A percentile compares a stretch with the other conserved stretches of the same genome.
phyloP scores from a whole-genome alignment of 129 eudicot species.

The Calendula officinalis region DNA sequence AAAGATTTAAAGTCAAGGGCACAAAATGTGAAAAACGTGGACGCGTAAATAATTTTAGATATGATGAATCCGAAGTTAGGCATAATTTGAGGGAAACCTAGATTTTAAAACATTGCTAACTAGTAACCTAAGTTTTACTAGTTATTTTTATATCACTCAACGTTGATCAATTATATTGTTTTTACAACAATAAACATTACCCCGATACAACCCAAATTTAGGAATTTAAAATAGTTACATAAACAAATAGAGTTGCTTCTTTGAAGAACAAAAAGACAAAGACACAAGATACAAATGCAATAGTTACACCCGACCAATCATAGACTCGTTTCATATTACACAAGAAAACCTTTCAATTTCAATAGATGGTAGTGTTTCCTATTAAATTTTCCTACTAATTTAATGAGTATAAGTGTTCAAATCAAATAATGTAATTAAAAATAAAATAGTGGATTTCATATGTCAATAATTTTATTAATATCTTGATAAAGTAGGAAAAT shows the following conservation, averaged over 20 bases:
- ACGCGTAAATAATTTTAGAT: slow-evolving; percentile 11
- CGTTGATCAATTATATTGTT: too few species aligned
- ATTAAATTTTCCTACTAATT: too few species aligned
- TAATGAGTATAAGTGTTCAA: too few species aligned
- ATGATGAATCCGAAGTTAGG: slow-evolving; percentile 1
- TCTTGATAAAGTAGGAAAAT: too few species aligned
- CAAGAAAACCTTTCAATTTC: background rate
- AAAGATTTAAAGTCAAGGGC: slow-evolving; percentile 17
- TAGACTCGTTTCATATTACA: background rate
- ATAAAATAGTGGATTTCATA: too few species aligned
- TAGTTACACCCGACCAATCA: background rate
- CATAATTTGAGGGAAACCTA: slow-evolving; percentile 10
- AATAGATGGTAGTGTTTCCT: too few species aligned
- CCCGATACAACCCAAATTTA: too few species aligned
- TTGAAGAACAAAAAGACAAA: background rate
- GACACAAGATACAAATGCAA: background rate
- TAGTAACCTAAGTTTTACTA: too few species aligned
- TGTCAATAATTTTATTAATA: too few species aligned
- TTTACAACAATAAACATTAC: background rate
- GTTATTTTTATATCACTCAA: too few species aligned
- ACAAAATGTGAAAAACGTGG: background rate
- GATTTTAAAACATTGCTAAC: too few species aligned
- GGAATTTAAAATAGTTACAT: background rate
- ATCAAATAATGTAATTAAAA: too few species aligned
- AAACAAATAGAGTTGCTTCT: background rate